A percentile compares a stretch with the other conserved stretches of the same genome.
Evolutionary conservation across 2,329 filamentous ascomycete genomes (phyloP).

Genomic region (Reticulascus tulasneorum): DNA sequence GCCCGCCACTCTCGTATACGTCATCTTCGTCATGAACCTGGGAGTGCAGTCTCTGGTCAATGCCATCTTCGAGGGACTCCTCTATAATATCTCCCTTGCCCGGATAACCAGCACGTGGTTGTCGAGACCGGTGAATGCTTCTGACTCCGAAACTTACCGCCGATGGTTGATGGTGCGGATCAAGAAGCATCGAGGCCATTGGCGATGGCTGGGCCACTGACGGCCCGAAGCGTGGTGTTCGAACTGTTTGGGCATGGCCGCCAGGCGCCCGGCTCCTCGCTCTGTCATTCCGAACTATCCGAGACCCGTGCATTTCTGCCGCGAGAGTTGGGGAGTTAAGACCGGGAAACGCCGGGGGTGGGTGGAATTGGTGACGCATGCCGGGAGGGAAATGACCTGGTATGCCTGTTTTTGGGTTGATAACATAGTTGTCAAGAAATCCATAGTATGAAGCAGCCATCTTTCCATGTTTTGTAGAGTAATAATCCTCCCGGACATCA

Average conservation of each 20-base stretch:
- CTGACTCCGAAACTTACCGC: conserved; percentile 40
- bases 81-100: conserved; percentile 51
- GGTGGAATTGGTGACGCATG: conserved; percentile 60
- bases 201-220: conserved; percentile 54
- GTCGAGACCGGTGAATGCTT: conserved; percentile 43
- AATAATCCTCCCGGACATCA: conserved; percentile 86
- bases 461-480: conserved; percentile 91
- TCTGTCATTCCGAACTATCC: conserved; percentile 42
- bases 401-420: conserved; percentile 66
- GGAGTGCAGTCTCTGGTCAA: conserved; percentile 35
- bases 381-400: conserved; percentile 57
- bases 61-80: conserved; percentile 48
- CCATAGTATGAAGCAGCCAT: conserved; percentile 97
- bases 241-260: conserved; percentile 26
- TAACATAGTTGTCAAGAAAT: conserved; percentile 87
- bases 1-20: conserved; percentile 47
- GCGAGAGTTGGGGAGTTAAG: conserved; percentile 59
- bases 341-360: conserved; percentile 70
- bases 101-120: conserved; percentile 40
- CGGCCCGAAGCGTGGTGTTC: conserved; percentile 41
- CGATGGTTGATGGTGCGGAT: conserved; percentile 70
- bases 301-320: conserved; percentile 52
- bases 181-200: conserved; percentile 69
- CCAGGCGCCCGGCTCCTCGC: conserved; percentile 35
- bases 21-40: conserved; percentile 57